Base-by-base conservation (phyloP, 2,329 filamentous ascomycete species). In the Colletotrichum chlorophyti region DNA sequence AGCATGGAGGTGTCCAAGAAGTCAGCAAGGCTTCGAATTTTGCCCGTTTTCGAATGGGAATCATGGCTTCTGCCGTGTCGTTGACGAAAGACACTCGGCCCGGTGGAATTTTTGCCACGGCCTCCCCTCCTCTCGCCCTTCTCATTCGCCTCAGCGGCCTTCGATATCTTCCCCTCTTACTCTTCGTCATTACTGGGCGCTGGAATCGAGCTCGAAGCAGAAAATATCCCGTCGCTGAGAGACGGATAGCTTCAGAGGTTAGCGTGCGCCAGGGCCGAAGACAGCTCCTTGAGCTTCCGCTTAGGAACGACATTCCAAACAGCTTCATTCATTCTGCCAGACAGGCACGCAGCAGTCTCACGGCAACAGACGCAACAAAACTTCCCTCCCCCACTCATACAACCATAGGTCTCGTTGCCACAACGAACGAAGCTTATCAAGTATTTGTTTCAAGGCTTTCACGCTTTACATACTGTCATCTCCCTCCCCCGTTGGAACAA, bases 241-340 rank as follows among this genome's bases (percentile, higher is more conserved):
- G 35, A 40, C 43, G 31, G 21, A 15, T n/a, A 34, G n/a, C n/a
- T n/a, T n/a, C n/a, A n/a, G 15, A 55, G 21, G 38, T 27, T 50
- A 43, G 57, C 43, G 38, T 46, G 51, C 32, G 37, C 19, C 24
- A n/a, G 37, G 37, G 45, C 38, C 43, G 53, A 55, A 55, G 45
- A 50, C 53, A 46, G 41, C 37, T 35, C 35, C 21, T 19, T n/a
- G n/a, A 17, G 14, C 32, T 31, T 34, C 29, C 35, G 50, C 42
- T 47, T 34, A 48, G 49, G 35, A 50, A 40, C 26, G 45, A 50
- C 57, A 60, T 60, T 60, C 57, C 57, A 57, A 43, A n/a, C 11
- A 21, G 27, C 27, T 35, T 12, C 45, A 45, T 27, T 31, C 43
- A 59, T 55, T 59, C 43, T 43, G 54, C 19, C 29, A 34, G 27